phyloP scores from a whole-genome alignment of 768 basidiomycete genomes.

The Serendipita sp. region DNA sequence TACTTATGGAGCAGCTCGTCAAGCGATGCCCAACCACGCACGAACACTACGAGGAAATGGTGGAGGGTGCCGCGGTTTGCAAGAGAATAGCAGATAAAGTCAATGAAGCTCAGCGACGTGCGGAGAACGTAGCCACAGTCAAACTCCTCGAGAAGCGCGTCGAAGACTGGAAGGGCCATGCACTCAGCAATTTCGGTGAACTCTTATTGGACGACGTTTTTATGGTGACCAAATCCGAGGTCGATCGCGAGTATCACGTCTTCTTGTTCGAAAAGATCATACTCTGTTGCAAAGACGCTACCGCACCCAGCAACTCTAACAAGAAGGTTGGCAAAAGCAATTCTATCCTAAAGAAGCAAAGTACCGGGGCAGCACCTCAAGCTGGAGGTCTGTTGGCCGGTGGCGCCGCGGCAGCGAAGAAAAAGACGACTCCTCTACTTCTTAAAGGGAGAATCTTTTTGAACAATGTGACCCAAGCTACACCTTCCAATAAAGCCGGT shows the following conservation, averaged over 20 bases:
- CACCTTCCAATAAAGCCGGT: conserved; percentile 50
- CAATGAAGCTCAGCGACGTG: conserved; percentile 84
- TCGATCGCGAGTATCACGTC: conserved; percentile 95
- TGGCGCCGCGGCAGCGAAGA: conserved; percentile 37
- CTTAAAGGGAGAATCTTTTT: conserved; percentile 95
- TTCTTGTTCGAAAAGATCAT: conserved; percentile 99
- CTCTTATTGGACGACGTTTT: conserved; percentile 91
- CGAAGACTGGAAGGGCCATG: conserved; percentile 98
- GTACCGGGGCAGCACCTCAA: conserved; percentile 24
- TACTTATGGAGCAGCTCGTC: conserved; percentile 75
- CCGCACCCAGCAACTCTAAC: conserved; percentile 34
- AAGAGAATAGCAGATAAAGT: conserved; percentile 90
- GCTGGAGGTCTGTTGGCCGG: conserved; percentile 28
- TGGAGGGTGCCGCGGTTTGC: conserved; percentile 66
- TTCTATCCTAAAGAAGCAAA: conserved; percentile 76
- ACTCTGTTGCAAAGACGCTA: conserved; percentile 90
- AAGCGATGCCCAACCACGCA: conserved; percentile 48
- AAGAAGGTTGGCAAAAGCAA: conserved; percentile 71
- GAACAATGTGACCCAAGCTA: conserved; percentile 81
- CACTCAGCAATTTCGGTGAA: conserved; percentile 83
- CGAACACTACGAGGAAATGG: conserved; percentile 69
- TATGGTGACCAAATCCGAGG: conserved; percentile 87
- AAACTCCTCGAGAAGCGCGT: conserved; percentile 72
- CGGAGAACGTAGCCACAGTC: conserved; percentile 83
- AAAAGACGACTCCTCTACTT: conserved; percentile 65